phyloP scores from a whole-genome alignment of 1,284 basidiomycete species.

The Ceratobasidium sp. region DNA sequence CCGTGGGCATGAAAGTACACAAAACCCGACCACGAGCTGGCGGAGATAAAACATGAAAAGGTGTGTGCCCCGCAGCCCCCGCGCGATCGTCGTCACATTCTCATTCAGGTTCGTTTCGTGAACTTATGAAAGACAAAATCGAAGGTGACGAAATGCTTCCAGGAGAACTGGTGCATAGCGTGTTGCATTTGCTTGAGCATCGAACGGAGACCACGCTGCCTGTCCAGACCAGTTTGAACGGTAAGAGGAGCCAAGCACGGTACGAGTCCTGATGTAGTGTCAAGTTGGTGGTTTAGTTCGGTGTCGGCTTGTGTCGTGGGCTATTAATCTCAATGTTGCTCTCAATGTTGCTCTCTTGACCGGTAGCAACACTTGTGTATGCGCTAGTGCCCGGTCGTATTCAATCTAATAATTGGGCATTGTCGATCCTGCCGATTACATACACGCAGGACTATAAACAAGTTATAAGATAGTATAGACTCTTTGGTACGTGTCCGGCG shows the following conservation, averaged over 20 bases:
- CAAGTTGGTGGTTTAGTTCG: background rate
- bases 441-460: no score
- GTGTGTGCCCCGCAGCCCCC: background rate
- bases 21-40: no score
- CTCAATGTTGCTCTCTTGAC: slow-evolving; percentile 36
- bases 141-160: slow-evolving; percentile 35
- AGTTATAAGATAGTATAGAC: no score
- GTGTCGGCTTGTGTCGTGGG: slow-evolving; percentile 22
- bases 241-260: slow-evolving; percentile 14
- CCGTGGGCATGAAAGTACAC: slow-evolving; percentile 1
- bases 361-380: no score
- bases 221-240: slow-evolving; percentile 5
- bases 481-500: no score
- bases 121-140: slow-evolving; percentile 37
- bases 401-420: no score
- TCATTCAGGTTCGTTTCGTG: slow-evolving; percentile 28
- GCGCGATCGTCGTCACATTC: background rate
- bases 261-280: background rate
- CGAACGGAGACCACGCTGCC: slow-evolving; percentile 18
- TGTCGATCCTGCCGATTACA: no score
- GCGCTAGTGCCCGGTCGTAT: no score
- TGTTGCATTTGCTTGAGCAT: slow-evolving; percentile 30
- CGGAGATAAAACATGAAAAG: no score
- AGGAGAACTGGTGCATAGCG: slow-evolving; percentile 36
- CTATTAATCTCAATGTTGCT: slow-evolving; percentile 33